Evolutionary conservation across 2,329 filamentous ascomycete genomes (phyloP), one percentile per base, ranked within the genome.

Genomic region (Aspergillus sp.): DNA sequence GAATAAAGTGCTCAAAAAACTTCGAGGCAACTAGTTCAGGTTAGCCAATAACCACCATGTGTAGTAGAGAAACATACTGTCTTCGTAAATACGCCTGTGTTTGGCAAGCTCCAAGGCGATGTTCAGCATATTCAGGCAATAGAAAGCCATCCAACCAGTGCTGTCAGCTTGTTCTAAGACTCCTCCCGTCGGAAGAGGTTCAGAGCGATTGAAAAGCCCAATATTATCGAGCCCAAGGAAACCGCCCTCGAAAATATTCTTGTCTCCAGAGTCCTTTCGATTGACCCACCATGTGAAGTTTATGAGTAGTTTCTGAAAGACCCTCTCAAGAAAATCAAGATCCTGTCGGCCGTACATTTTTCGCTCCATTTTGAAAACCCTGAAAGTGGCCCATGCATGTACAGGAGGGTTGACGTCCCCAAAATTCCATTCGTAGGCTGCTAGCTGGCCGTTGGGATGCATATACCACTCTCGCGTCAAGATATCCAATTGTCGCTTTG

Each of bases 251-350:
- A 98, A 98, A 26, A 98, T 89, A 69, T 98, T 97, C 79, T 98
- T 98, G 68, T 92, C 93, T 9, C 96, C 91, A 11, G 84, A 83
- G 68, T 98, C 93, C 76, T 98, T 98, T 57, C 93, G 89, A 73
- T 98, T 98, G 18, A 97, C 93, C 93, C 93, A 98, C 95, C 95
- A 98, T 4, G 95, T 98, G 74, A 98, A 98, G 78, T 98, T 98
- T 62, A 98, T 81, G 22, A 98, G 80, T 59, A 98, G 77, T 75
- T 98, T 98, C 71, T 98, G 95, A 80, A 98, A 98, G 4, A 97
- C 92, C 18, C 93, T 86, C 79, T 98, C 93, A 9, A 98, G 83
- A 76, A 97, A 98, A 75, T 98, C 95, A 32, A 97, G 81, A 71
- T 98, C 93, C 70, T 97, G 91, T 34, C 91, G 87, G 41, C 93